Evolutionary conservation across 495 filamentous ascomycete genomes (phyloP).

Genomic region (Cercophora samala): DNA sequence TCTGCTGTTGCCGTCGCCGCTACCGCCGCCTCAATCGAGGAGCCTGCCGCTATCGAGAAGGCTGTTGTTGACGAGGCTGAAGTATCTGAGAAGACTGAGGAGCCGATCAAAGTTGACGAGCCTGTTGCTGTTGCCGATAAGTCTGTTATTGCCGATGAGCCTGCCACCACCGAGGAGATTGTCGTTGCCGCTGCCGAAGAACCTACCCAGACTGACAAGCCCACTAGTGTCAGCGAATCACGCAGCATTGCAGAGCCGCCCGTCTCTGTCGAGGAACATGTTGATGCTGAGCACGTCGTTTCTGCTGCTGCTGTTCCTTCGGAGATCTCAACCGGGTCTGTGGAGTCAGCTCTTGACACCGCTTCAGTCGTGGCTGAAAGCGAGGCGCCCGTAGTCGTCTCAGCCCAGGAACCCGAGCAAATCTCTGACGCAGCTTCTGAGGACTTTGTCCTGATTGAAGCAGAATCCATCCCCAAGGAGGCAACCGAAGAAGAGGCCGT

Average conservation of each 20-base stretch:
- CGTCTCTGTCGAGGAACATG: slow-evolving; percentile 15
- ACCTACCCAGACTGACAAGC: neutral
- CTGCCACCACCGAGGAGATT: slow-evolving; percentile 4
- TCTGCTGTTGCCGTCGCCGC: slow-evolving; percentile 6
- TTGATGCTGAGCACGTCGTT: neutral
- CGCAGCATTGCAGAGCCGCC: neutral
- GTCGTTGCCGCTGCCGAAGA: slow-evolving; percentile 3
- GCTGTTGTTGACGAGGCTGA: slow-evolving; percentile 11
- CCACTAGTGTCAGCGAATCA: neutral
- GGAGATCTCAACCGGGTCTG: neutral
- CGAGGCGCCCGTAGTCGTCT: neutral
- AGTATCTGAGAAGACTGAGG: slow-evolving; percentile 11
- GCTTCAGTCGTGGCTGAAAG: neutral
- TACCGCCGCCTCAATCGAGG: slow-evolving; percentile 1
- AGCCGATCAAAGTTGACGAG: slow-evolving; percentile 16
- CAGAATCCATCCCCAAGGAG: slow-evolving; percentile 13
- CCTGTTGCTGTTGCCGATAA: slow-evolving; percentile 10
- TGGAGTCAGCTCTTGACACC: neutral
- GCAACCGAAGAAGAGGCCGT: slow-evolving; percentile 15
- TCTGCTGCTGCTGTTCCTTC: neutral
- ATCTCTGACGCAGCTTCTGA: slow-evolving; percentile 19
- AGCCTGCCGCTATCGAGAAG: slow-evolving; percentile 13
- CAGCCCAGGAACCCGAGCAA: neutral
- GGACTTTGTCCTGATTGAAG: slow-evolving; percentile 27
- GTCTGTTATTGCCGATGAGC: neutral